These are phyloP conservation scores for Russula foetens DNA, from an alignment of 768 basidiomycete species.

Conservation along the genomic window DNA sequence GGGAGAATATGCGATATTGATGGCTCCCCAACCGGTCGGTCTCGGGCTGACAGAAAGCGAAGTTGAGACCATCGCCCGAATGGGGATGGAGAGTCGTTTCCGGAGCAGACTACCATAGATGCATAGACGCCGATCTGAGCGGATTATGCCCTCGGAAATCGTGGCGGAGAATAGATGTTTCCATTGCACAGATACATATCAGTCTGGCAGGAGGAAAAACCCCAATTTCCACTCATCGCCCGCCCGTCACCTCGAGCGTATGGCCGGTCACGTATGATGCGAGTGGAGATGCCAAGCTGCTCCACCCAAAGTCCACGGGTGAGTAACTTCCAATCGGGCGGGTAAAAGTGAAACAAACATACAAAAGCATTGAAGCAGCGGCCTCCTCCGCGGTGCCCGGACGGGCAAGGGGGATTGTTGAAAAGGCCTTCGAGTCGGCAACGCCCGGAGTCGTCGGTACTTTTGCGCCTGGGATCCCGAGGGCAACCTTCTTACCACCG, in stretches of 20 bases:
- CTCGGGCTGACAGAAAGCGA: slow-evolving; percentile 57
- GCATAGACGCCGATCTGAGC: slow-evolving; percentile 8
- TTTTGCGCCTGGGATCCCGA: slow-evolving; percentile 63
- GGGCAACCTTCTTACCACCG: slow-evolving; percentile 73
- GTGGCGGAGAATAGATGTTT: slow-evolving; percentile 5
- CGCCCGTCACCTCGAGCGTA: slow-evolving; percentile 79
- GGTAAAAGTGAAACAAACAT: slow-evolving; percentile 27
- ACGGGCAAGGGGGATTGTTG: slow-evolving; percentile 56
- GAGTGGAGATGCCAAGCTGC: slow-evolving; percentile 67
- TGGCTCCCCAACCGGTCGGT: slow-evolving; percentile 64
- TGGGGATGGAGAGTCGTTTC: slow-evolving; percentile 46
- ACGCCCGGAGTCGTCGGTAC: slow-evolving; percentile 29
- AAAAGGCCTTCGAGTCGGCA: slow-evolving; percentile 33
- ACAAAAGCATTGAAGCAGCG: slow-evolving; percentile 70
- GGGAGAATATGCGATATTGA: slow-evolving; percentile 72
- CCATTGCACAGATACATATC: slow-evolving; percentile 6
- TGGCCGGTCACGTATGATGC: slow-evolving; percentile 78
- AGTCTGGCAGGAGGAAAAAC: neutral
- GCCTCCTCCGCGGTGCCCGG: slow-evolving; percentile 70
- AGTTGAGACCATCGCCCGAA: slow-evolving; percentile 46
- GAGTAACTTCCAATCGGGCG: neutral
- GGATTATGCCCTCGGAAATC: neutral
- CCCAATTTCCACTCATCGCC: slow-evolving; percentile 26
- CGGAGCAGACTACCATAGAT: neutral
- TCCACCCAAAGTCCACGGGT: slow-evolving; percentile 10